phyloP scores from a whole-genome alignment of 306 rosid genomes.

The Corylus heterophylla region DNA sequence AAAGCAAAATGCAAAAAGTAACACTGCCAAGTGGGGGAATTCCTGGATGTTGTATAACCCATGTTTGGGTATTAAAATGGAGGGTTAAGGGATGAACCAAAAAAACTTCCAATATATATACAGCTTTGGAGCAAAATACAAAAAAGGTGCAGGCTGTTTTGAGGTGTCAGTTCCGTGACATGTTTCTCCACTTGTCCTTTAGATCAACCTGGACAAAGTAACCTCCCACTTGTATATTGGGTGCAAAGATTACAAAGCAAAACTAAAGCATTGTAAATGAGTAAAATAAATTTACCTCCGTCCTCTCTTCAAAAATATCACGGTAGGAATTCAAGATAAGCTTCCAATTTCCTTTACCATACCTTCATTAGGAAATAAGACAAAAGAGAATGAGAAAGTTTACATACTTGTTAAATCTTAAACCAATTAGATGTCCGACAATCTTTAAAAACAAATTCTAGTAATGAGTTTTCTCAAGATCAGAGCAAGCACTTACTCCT shows the following conservation, averaged over 20 bases:
- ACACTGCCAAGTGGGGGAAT: no score
- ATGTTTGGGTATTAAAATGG: not conserved
- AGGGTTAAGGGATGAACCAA: not conserved
- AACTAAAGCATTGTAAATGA: conserved; percentile 10
- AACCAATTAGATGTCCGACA: not conserved
- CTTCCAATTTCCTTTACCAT: conserved; percentile 80
- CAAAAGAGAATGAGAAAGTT: conserved; percentile 19
- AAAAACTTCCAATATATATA: conserved; percentile 1
- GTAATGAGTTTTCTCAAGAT: conserved; percentile 15
- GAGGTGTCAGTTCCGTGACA: no score
- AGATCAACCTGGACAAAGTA: conserved; percentile 66
- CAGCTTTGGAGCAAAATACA: conserved; percentile 6
- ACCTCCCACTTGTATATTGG: conserved; percentile 10
- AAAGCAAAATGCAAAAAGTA: not conserved
- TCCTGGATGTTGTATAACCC: not conserved
- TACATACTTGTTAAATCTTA: not conserved
- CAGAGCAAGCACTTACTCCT: conserved; percentile 46
- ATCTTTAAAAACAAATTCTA: conserved; percentile 2
- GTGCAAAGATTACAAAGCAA: conserved; percentile 4
- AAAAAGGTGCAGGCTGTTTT: not conserved
- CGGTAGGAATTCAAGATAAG: conserved; percentile 44
- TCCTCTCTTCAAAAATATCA: conserved; percentile 62
- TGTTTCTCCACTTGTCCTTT: conserved; percentile 43
- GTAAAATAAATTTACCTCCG: conserved; percentile 48
- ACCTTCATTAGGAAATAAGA: conserved; percentile 46